A percentile compares a stretch with the other conserved stretches of the same genome.
phyloP scores from a whole-genome alignment of 805 yeast species.

The Yamadazyma sp. region DNA sequence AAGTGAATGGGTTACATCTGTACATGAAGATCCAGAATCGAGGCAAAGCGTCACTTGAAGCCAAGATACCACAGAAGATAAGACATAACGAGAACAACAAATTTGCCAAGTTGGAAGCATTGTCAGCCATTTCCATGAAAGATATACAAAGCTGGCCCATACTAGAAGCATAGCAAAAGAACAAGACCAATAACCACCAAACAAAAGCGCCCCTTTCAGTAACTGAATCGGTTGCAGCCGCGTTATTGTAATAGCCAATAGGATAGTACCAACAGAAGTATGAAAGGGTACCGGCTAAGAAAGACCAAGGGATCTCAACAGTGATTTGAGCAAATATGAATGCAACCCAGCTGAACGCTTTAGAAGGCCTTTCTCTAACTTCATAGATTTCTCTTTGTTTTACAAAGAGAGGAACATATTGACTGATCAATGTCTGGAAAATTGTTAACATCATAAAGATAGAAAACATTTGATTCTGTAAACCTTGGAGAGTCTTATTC shows the following conservation, averaged over 20 bases:
- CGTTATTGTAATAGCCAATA: constrained; percentile 46
- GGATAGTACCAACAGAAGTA: constrained; percentile 64
- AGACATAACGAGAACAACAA: constrained; percentile 33
- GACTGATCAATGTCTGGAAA: constrained; percentile 41
- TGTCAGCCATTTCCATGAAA: constrained; percentile 31
- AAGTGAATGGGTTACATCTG: constrained; percentile 65
- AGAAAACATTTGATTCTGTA: constrained; percentile 66
- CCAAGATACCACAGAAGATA: constrained; percentile 39
- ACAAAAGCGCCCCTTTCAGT: constrained; percentile 36
- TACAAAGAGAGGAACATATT: constrained; percentile 44
- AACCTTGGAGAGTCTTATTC: constrained; percentile 50
- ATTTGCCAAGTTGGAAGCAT: constrained; percentile 34
- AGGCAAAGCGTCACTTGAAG: constrained; percentile 36
- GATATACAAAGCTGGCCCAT: constrained; percentile 32
- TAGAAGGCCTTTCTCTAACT: constrained; percentile 46
- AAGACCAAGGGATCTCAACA: constrained; percentile 50
- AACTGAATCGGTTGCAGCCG: constrained; percentile 45
- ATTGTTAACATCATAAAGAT: constrained; percentile 46
- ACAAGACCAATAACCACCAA: constrained; percentile 31
- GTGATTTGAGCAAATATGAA: constrained; percentile 41
- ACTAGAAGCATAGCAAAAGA: constrained; percentile 27
- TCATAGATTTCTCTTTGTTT: constrained; percentile 47
- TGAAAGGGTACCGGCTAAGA: constrained; percentile 41
- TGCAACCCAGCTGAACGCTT: constrained; percentile 44
- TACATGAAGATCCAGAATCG: constrained; percentile 72